These are phyloP conservation scores for Huntiella bhutanensis DNA, from an alignment of 2,329 filamentous ascomycete genomes.

Conservation along the genomic window DNA sequence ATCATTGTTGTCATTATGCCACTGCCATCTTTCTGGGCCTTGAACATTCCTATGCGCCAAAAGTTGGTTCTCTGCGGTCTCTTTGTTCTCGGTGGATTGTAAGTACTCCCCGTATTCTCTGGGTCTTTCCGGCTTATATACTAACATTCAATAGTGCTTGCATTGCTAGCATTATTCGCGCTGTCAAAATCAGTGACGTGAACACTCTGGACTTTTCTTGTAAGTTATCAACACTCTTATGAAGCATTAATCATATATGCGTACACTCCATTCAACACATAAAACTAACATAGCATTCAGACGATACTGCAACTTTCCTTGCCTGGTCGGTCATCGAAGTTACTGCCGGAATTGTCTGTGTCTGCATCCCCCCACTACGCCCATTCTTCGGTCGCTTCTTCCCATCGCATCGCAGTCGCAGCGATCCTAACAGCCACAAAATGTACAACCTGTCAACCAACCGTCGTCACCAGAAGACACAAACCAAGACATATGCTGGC, in stretches of 20 bases:
- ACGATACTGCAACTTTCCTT: constrained; percentile 6
- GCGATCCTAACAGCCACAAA: too few relatives aligned
- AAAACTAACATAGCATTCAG: too few relatives aligned
- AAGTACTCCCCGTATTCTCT: constrained; percentile 6
- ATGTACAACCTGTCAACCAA: background rate
- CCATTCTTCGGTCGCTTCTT: constrained; percentile 12
- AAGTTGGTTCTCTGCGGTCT: constrained; percentile 16
- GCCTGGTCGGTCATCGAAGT: constrained; percentile 19
- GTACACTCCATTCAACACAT: too few relatives aligned
- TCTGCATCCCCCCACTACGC: constrained; percentile 18
- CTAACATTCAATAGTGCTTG: constrained; percentile 14
- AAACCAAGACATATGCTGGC: background rate
- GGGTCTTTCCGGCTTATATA: background rate
- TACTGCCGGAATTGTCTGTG: constrained; percentile 18
- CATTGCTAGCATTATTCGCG: constrained; percentile 14
- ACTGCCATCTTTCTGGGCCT: constrained; percentile 16
- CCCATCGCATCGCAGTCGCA: background rate
- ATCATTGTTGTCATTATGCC: constrained; percentile 17
- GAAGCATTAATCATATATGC: too few relatives aligned
- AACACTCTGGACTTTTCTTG: constrained; percentile 16
- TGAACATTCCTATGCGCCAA: constrained; percentile 15
- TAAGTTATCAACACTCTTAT: constrained; percentile 12
- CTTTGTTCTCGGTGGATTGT: constrained; percentile 18
- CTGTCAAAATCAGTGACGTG: constrained; percentile 15
- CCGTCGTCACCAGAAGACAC: background rate